Conservation (phyloP, 1,284 basidiomycete genomes). For the Sutorius eximius region DNA sequence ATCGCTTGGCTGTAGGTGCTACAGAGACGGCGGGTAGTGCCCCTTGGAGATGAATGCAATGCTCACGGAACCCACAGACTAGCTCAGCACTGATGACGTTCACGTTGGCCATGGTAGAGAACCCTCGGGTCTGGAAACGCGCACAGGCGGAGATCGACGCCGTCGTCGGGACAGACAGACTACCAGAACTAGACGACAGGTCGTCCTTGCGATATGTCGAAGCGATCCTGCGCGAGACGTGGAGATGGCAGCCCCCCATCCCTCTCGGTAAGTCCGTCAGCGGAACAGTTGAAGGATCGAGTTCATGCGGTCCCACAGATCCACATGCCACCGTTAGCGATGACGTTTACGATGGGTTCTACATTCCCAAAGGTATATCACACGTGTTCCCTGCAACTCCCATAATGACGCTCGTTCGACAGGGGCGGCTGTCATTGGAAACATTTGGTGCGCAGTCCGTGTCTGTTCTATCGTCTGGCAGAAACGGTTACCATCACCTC, state of each 20-base stretch:
- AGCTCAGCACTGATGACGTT: conserved; percentile 7
- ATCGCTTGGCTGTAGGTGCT: conserved; percentile 6
- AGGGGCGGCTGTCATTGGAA: conserved; percentile 21
- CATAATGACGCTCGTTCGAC: background rate
- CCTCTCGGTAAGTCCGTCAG: conserved; percentile 20
- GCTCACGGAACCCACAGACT: conserved; percentile 13
- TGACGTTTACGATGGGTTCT: conserved; percentile 27
- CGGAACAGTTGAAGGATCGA: background rate
- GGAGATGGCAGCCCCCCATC: too few relatives aligned
- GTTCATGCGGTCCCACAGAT: conserved; percentile 8
- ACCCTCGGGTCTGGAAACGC: too few relatives aligned
- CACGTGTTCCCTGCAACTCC: background rate
- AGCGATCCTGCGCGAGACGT: conserved; percentile 41
- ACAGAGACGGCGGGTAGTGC: conserved; percentile 23
- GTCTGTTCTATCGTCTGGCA: background rate
- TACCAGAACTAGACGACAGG: conserved; percentile 43
- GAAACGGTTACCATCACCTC: background rate
- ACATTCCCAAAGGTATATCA: conserved; percentile 27
- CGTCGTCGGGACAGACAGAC: conserved; percentile 36
- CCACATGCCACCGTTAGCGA: conserved; percentile 15
- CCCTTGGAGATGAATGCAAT: background rate
- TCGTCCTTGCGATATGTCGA: conserved; percentile 39
- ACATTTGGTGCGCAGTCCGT: conserved; percentile 20
- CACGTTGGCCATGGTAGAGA: too few relatives aligned
- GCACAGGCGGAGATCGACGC: conserved; percentile 43